These are phyloP conservation scores for Saccharomycopsis fodiens DNA, from an alignment of 805 yeast species.

Conservation along the genomic window DNA sequence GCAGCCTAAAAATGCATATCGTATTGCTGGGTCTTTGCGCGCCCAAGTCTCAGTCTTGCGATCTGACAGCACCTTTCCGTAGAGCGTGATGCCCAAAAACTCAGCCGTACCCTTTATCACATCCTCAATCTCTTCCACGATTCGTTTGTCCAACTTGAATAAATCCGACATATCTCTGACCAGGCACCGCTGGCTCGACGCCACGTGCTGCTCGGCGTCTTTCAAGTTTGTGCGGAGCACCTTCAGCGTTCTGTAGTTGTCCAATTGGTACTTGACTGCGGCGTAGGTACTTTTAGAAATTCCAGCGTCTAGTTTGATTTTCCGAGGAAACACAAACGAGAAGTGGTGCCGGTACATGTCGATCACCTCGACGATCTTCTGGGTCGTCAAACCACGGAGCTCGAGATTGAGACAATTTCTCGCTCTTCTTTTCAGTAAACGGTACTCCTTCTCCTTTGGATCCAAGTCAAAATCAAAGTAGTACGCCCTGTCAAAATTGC, in stretches of 20 bases:
- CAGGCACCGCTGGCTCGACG: constrained; percentile 5
- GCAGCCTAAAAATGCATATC: constrained; percentile 9
- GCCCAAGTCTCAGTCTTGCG: constrained; percentile 13
- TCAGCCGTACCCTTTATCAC: constrained; percentile 9
- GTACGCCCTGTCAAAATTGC: neutral
- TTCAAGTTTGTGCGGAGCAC: neutral
- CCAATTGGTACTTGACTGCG: neutral
- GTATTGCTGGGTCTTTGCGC: constrained; percentile 6
- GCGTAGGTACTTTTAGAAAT: neutral
- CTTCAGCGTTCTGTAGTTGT: neutral
- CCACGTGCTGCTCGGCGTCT: neutral
- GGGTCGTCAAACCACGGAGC: constrained; percentile 4
- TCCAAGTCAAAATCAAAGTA: constrained; percentile 10
- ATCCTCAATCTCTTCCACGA: constrained; percentile 13
- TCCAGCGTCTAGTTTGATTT: neutral
- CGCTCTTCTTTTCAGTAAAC: neutral
- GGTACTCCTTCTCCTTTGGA: constrained; percentile 1
- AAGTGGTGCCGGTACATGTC: constrained; percentile 8
- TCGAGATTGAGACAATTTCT: constrained; percentile 7
- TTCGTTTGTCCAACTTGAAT: constrained; percentile 5
- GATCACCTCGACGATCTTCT: constrained; percentile 6
- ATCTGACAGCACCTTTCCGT: constrained; percentile 2
- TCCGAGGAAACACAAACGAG: neutral
- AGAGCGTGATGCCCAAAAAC: constrained; percentile 7
- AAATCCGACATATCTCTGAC: constrained; percentile 6